phyloP scores from a whole-genome alignment of 1,139 yeast genomes.

The Pichia kudriavzevii region DNA sequence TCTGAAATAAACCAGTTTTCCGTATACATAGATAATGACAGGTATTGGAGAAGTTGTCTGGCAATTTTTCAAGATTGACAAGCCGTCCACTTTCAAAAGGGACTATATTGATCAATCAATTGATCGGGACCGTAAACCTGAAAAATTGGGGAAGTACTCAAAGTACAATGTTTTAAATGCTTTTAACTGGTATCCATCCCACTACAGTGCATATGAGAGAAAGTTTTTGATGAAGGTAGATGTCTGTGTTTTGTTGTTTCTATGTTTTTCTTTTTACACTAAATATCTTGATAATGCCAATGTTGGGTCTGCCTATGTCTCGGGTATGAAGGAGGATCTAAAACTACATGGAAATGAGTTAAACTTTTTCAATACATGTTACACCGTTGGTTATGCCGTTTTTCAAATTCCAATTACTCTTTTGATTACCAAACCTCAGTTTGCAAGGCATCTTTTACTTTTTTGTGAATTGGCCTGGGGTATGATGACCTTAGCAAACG shows the following conservation, averaged over 20 bases:
- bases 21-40: too few species aligned
- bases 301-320: constrained; percentile 61
- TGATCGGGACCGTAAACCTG: constrained; percentile 11
- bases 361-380: constrained; percentile 52
- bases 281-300: constrained; percentile 59
- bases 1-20: too few species aligned
- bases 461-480: constrained; percentile 54
- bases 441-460: constrained; percentile 28
- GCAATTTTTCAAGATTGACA: constrained; percentile 8
- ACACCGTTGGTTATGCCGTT: constrained; percentile 49
- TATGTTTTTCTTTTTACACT: constrained; percentile 61
- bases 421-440: constrained; percentile 42
- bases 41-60: background rate
- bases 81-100: constrained; percentile 10
- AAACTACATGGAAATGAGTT: constrained; percentile 60
- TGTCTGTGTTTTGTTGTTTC: constrained; percentile 46
- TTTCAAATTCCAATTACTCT: constrained; percentile 47
- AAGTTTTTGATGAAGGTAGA: constrained; percentile 55
- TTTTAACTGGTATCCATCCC: constrained; percentile 23
- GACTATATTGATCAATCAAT: constrained; percentile 12
- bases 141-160: constrained; percentile 6
- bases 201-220: constrained; percentile 29
- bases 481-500: constrained; percentile 50
- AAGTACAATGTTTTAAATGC: constrained; percentile 22
- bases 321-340: constrained; percentile 53